Evolutionary conservation across 192 early-diverging fungal genomes (phyloP), one percentile per base, ranked within the genome.

Genomic region (Entrophospora sp.): DNA sequence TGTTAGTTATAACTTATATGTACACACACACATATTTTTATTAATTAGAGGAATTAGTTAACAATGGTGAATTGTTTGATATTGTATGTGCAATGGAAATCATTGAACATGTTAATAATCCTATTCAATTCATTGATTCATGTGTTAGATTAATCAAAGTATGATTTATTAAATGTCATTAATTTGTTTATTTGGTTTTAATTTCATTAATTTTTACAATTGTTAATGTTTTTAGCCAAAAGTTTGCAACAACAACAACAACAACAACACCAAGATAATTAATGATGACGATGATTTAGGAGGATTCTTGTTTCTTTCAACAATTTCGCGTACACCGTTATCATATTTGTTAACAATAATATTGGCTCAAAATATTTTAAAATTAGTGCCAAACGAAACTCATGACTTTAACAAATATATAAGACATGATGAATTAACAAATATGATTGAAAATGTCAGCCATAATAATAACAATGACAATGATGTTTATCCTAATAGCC

Each of bases 51-150:
- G 71, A 85, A 56, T 68, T 88, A 6, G 48, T 77, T 9, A 75
- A 67, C 13, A 69, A 79, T 14, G 72, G 64, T 32, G 69, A 72
- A 62, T 62, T 69, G 22, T 96, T 91, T 69, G 93, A 95, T 73
- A 77, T 81, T 14, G 91, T 98, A 8, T 83, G 83, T 14, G 89
- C 89, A 1, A 73, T 95, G 70, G 96, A 98, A 70, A 90, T 96
- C 28, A 87, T 96, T 49, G 96, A 98, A 75, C 94, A 96, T 69
- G 96, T 98, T 5, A 76, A 73, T 13, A 78, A 93, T 64, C 87
- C 90, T 0, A 56, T 69, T 4, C 69, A 69, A 20, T 96, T 98
- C 71, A 76, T 95, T 6, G 64, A 71, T n/a, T 75, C 83, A 0
- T 85, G 89, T 43, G 68, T 79, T 27, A 59, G 81, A 37, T 75